phyloP scores from a whole-genome alignment of 805 yeast genomes.

The Tanozyma kutaoensis region DNA sequence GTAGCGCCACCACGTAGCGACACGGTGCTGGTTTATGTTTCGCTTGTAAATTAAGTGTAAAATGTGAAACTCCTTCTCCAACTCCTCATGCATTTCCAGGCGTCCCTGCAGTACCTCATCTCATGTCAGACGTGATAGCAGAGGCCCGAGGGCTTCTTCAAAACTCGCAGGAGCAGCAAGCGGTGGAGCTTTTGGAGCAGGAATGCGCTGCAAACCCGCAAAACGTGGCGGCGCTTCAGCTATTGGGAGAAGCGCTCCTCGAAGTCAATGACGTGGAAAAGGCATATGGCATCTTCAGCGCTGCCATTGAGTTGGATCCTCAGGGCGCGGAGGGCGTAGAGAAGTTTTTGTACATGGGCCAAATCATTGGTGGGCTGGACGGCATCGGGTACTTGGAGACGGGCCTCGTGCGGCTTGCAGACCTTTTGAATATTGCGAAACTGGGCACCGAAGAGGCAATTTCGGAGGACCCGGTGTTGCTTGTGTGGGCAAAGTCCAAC shows the following conservation, averaged over 20 bases:
- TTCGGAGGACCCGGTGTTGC: conserved; percentile 10
- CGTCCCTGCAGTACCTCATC: too few species aligned
- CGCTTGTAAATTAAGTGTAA: conserved; percentile 57
- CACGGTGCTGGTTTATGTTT: conserved; percentile 64
- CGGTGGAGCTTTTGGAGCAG: conserved; percentile 34
- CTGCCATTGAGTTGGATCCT: conserved; percentile 59
- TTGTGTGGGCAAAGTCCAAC: conserved; percentile 13
- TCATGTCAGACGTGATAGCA: too few species aligned
- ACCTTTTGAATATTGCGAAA: conserved; percentile 13
- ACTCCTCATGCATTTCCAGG: too few species aligned
- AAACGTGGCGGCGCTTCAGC: conserved; percentile 35
- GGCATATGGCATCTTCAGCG: conserved; percentile 51
- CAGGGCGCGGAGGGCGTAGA: conserved; percentile 55
- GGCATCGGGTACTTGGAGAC: conserved; percentile 52
- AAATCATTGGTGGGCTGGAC: conserved; percentile 69
- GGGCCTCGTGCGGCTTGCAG: conserved; percentile 41
- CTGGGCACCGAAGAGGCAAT: conserved; percentile 7
- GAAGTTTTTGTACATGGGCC: conserved; percentile 84
- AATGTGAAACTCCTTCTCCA: conserved; percentile 47
- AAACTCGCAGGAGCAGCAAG: conserved; percentile 38
- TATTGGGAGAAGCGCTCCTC: conserved; percentile 63
- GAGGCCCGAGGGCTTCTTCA: conserved; percentile 31
- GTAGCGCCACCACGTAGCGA: conserved; percentile 65
- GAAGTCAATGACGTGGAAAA: conserved; percentile 71
- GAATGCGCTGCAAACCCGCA: conserved; percentile 16